Percentiles rank a stretch among this genome's conserved stretches.
phyloP scores from a whole-genome alignment of 176 grass and related monocot genomes.

The Triticum urartu region DNA sequence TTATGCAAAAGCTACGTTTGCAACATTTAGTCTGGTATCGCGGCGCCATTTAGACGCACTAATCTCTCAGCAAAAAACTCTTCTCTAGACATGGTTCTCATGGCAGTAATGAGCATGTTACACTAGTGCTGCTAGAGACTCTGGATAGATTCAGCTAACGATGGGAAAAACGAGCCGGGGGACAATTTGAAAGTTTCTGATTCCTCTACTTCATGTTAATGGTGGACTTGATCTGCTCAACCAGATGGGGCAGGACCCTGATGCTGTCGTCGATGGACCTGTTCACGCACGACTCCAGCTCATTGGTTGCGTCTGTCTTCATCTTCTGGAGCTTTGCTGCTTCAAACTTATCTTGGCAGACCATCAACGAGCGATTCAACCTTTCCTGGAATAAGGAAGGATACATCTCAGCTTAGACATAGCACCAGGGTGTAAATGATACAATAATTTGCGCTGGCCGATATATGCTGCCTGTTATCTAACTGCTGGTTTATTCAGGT shows the following conservation, averaged over 20 bases:
- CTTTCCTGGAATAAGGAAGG: conserved; percentile 49
- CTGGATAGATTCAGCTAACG: not conserved
- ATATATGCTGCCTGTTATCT: not conserved
- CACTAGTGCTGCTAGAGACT: not conserved
- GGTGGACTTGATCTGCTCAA: conserved; percentile 63
- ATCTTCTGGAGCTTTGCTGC: conserved; percentile 76
- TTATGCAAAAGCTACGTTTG: not conserved
- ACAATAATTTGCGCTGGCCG: not conserved
- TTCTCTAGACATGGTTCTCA: not conserved
- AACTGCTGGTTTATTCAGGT: not conserved
- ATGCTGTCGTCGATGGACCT: conserved; percentile 77
- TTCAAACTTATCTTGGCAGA: conserved; percentile 91
- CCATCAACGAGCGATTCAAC: conserved; percentile 79
- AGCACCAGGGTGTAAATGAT: not conserved
- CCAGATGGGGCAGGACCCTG: conserved; percentile 64
- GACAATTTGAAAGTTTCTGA: not conserved
- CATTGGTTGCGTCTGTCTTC: conserved; percentile 56
- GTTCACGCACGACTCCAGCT: conserved; percentile 80
- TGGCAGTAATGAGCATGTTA: not conserved
- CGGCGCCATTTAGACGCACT: not conserved
- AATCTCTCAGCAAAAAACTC: not conserved
- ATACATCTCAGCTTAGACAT: not conserved
- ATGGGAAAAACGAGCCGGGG: not conserved
- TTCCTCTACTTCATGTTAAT: conserved; percentile 58
- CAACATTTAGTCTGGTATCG: not conserved